These are phyloP conservation scores for Backusella sp. DNA, from an alignment of 192 early-diverging fungal genomes.

Conservation along the genomic window DNA sequence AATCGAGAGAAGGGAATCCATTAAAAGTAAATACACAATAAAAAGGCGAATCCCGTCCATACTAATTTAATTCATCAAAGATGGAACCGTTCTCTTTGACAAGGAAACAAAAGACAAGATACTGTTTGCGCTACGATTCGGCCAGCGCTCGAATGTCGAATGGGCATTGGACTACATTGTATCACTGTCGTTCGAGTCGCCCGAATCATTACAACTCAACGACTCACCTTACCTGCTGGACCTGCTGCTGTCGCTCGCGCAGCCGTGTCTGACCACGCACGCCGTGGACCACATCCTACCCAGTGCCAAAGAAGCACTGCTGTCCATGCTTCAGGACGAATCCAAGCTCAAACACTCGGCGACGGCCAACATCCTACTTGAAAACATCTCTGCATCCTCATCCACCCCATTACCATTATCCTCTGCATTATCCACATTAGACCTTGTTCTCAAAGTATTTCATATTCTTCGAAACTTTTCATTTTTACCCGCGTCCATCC, in stretches of 20 bases:
- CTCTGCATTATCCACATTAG: background rate
- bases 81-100: background rate
- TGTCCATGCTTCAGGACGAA: background rate
- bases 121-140: constrained; percentile 65
- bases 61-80: background rate
- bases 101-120: constrained; percentile 53
- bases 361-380: background rate
- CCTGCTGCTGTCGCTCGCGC: background rate
- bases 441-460: constrained; percentile 55
- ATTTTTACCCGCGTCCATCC: constrained; percentile 55
- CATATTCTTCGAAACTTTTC: constrained; percentile 71
- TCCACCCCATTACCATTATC: background rate
- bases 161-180: constrained; percentile 77
- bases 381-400: constrained; percentile 4
- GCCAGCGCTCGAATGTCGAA: constrained; percentile 73
- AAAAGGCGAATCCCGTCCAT: background rate
- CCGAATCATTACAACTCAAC: constrained; percentile 57
- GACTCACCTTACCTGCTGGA: constrained; percentile 52
- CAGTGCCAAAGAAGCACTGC: background rate
- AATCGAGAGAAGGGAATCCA: background rate
- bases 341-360: background rate
- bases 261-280: background rate
- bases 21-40: background rate
- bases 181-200: constrained; percentile 55
- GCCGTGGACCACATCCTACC: background rate